A percentile compares a stretch with the other conserved stretches of the same genome.
phyloP scores from a whole-genome alignment of 495 filamentous ascomycete genomes.

The Rostrohypoxylon terebratum region DNA sequence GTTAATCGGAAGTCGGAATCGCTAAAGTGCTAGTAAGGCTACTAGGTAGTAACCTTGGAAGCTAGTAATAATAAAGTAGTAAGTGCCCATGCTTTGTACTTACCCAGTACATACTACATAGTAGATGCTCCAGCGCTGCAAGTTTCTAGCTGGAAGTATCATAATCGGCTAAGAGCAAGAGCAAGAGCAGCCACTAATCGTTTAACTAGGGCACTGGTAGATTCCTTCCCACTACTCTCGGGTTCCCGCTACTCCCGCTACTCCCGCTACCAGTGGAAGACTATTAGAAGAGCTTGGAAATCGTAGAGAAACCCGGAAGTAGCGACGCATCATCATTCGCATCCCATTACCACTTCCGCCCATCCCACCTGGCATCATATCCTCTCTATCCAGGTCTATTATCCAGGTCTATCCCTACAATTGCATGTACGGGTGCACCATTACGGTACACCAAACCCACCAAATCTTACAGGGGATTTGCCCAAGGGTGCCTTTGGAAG shows the following conservation, averaged over 20 bases:
- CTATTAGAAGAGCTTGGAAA: neutral
- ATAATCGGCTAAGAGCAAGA: conserved; percentile 33
- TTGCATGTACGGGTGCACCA: neutral
- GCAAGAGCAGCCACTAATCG: conserved; percentile 28
- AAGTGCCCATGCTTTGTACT: too few species aligned
- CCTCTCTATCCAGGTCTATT: neutral
- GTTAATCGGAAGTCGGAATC: conserved; percentile 41
- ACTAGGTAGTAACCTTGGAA: too few species aligned
- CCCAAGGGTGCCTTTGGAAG: conserved; percentile 29
- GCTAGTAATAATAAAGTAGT: neutral
- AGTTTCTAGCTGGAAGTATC: too few species aligned
- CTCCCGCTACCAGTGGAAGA: too few species aligned
- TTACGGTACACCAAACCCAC: conserved; percentile 7
- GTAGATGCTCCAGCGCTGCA: conserved; percentile 29
- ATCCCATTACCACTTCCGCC: conserved; percentile 1
- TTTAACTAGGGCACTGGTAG: conserved; percentile 14
- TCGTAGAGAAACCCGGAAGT: neutral
- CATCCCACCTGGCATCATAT: neutral
- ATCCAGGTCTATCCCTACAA: conserved; percentile 2
- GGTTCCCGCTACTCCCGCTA: too few species aligned
- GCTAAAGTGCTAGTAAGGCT: conserved; percentile 7
- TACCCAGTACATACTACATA: too few species aligned
- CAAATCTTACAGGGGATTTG: conserved; percentile 24
- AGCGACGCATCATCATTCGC: conserved; percentile 7
- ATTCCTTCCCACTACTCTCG: conserved; percentile 12